Base-by-base conservation (phyloP, 371 early-diverging fungal species). In the Sporodiniella umbellata region DNA sequence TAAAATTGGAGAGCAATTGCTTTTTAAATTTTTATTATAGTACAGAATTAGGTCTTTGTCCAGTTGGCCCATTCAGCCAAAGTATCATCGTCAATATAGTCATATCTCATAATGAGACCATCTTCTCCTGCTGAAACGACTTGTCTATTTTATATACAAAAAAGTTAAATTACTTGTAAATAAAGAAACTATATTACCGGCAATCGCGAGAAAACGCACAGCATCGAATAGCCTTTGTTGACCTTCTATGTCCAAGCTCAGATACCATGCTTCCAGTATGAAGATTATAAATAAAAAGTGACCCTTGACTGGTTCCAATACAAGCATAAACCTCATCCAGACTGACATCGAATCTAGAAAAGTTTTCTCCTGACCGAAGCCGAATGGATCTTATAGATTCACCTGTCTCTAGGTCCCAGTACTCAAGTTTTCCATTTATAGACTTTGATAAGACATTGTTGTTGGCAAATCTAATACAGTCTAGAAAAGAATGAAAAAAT, bases 61-160 rank as follows among this genome's bases (percentile, higher is more conserved):
- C 79, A 78, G 18, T 66, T 68, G 10, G 74, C 84, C 91, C 93
- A 92, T 51, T 86, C 85, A 17, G 78, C 70, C 35, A 89, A 56
- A 4, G 79, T 84, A 30, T 81, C 85, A 51, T 86, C 83, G 44
- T 85, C 84, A 37, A 90, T 79, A 59, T 88, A 88, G 58, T 89
- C 91, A 59, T 87, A 92, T 54, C 93, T 70, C 89, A 92, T 88
- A 25, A 93, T 79, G 56, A 88, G 87, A 0, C 88, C 85, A 40
- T 88, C 90, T 45, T 90, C 91, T 21, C 90, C 87, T 22, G 78
- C 87, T 54, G 83, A 84, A 5, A 90, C 51, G 18, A 93, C 74
- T 48, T 86, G 84, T 28, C 87, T 86, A 5, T 15, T 37, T 48
- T 37, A 38, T 17, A 3, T 28, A 28, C 4, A 28, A 28, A 28